Conservation (phyloP, 148 eudicot genomes). For the Chenopodium album region DNA sequence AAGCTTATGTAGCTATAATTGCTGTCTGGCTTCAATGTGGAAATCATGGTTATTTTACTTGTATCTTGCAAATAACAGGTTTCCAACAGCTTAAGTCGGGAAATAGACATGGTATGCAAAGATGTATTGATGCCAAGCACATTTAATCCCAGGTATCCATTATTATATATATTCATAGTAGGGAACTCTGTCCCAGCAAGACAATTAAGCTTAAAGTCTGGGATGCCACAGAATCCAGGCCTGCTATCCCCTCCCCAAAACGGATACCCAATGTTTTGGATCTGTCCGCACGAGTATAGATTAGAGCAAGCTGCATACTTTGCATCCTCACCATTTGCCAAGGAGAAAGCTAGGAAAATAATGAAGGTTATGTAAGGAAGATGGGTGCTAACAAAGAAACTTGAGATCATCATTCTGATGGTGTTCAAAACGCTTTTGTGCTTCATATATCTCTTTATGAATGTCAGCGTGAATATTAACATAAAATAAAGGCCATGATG, state of each 20-base stretch:
- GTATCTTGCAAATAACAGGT: not conserved
- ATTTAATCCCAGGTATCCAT: not conserved
- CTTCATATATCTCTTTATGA: not conserved
- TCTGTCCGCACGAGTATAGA: constrained; percentile 10
- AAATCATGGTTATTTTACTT: not conserved
- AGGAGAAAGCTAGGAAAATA: not conserved
- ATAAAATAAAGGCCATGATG: too few species aligned
- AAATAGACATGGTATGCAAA: constrained; percentile 6
- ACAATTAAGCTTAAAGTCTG: constrained; percentile 5
- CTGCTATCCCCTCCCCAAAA: constrained; percentile 16
- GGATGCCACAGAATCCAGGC: constrained; percentile 18
- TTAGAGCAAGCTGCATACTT: constrained; percentile 6
- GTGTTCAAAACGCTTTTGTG: not conserved
- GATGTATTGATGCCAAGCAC: constrained; percentile 9
- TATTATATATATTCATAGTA: not conserved
- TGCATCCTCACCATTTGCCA: not conserved
- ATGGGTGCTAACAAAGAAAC: not conserved
- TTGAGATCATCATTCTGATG: not conserved
- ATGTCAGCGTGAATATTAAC: not conserved
- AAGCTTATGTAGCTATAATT: constrained; percentile 5
- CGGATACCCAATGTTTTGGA: constrained; percentile 18
- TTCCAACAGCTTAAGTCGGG: not conserved
- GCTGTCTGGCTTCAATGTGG: not conserved
- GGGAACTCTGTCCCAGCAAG: not conserved
- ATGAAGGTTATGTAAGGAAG: not conserved